A percentile compares a stretch with the other conserved stretches of the same genome.
phyloP scores from a whole-genome alignment of 1,284 basidiomycete species.

The Peniophora sp. region DNA sequence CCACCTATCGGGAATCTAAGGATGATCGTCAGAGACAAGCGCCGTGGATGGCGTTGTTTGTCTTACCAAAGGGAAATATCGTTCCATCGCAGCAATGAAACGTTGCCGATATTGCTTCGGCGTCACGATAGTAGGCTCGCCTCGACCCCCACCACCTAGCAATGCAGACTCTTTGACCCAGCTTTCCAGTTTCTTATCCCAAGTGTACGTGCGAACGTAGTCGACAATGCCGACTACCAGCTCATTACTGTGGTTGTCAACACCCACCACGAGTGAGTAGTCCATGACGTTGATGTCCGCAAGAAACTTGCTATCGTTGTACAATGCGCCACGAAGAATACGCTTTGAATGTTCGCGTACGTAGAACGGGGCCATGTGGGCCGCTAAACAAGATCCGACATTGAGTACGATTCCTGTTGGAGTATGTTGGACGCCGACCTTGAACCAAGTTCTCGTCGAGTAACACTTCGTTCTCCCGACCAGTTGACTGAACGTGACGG shows the following conservation, averaged over 20 bases:
- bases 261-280: conserved; percentile 93
- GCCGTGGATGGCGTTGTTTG: not conserved
- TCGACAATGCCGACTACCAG: conserved; percentile 96
- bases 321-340: conserved; percentile 83
- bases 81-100: conserved; percentile 88
- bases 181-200: conserved; percentile 97
- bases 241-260: conserved; percentile 78
- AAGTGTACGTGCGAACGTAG: conserved; percentile 90
- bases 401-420: conserved; percentile 8
- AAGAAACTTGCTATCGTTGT: conserved; percentile 92
- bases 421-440: conserved; percentile 35
- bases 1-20: conserved; percentile 77
- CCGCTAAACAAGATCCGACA: conserved; percentile 34
- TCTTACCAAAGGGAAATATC: conserved; percentile 79
- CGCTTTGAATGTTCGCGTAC: conserved; percentile 94
- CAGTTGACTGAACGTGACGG: conserved; percentile 85
- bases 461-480: conserved; percentile 87
- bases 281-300: conserved; percentile 99
- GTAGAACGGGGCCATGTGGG: conserved; percentile 79
- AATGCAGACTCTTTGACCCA: conserved; percentile 96
- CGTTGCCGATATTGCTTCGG: conserved; percentile 80
- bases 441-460: conserved; percentile 90
- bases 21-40: conserved; percentile 5
- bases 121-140: conserved; percentile 90
- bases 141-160: conserved; percentile 71